These are phyloP conservation scores for Basipetospora sp. DNA, from an alignment of 2,329 filamentous ascomycete genomes.

Conservation along the genomic window DNA sequence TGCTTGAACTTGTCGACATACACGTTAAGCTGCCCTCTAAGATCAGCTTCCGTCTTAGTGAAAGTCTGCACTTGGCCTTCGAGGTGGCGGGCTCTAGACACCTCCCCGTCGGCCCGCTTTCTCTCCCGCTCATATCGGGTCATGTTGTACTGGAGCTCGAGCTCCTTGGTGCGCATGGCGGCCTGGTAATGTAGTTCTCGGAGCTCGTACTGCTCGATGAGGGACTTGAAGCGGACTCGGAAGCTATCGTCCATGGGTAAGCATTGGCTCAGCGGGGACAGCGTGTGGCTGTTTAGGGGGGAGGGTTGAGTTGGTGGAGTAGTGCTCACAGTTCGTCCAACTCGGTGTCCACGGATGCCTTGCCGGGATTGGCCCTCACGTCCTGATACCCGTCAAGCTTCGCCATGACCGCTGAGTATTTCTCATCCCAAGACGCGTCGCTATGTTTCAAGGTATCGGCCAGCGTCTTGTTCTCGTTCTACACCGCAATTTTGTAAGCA, in stretches of 20 bases:
- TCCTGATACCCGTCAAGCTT: conserved; percentile 82
- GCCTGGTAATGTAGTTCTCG: conserved; percentile 90
- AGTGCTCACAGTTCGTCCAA: conserved; percentile 67
- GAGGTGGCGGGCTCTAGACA: conserved; percentile 64
- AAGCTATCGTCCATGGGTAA: no score
- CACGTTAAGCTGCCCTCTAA: conserved; percentile 88
- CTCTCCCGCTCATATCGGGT: conserved; percentile 80
- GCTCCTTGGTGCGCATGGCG: conserved; percentile 81
- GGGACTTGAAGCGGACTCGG: conserved; percentile 78
- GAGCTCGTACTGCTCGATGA: conserved; percentile 92
- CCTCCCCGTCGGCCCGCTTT: conserved; percentile 72
- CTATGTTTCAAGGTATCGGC: conserved; percentile 75
- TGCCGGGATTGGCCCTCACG: conserved; percentile 69
- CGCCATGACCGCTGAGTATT: conserved; percentile 63
- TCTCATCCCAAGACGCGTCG: conserved; percentile 69
- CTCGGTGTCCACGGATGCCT: conserved; percentile 69
- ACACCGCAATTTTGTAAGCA: no score
- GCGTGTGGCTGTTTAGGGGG: not conserved
- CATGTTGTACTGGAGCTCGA: conserved; percentile 85
- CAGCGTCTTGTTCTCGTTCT: conserved; percentile 87
- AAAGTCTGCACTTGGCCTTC: conserved; percentile 89
- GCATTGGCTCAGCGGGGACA: no score
- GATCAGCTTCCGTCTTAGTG: conserved; percentile 85
- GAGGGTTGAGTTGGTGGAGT: not conserved
- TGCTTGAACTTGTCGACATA: conserved; percentile 99